phyloP scores from a whole-genome alignment of 164 flowering plant genomes.

The Euptelea pleiosperma region DNA sequence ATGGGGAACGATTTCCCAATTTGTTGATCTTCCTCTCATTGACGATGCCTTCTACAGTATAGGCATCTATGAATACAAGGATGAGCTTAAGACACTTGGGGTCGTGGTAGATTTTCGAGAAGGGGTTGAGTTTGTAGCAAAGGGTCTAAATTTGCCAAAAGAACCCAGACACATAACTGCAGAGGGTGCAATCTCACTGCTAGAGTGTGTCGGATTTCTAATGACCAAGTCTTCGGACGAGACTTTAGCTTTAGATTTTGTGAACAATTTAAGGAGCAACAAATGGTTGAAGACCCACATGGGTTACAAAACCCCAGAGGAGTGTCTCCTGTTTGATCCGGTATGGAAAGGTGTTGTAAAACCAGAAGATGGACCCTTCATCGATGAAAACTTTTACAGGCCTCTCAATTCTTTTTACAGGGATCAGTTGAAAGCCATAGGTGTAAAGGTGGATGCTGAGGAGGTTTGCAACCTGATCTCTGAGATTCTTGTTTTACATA shows the following conservation, averaged over 20 bases:
- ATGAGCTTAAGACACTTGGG: conserved; percentile 26
- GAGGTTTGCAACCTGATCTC: conserved; percentile 8
- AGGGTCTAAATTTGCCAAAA: conserved; percentile 14
- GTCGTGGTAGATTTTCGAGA: conserved; percentile 17
- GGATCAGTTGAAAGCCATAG: conserved; percentile 12
- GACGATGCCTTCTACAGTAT: conserved; percentile 21
- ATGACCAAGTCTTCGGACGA: not conserved
- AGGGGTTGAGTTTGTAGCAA: conserved; percentile 22
- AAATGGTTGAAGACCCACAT: conserved; percentile 21
- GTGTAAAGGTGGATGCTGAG: conserved; percentile 11
- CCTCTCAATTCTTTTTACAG: not conserved
- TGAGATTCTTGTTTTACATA: not conserved
- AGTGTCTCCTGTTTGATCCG: conserved; percentile 18
- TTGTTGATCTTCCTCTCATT: conserved; percentile 27
- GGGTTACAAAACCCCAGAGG: conserved; percentile 19
- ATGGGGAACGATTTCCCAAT: conserved; percentile 22
- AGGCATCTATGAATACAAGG: conserved; percentile 13
- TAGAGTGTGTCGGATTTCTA: conserved; percentile 14
- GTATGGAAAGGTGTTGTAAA: conserved; percentile 12
- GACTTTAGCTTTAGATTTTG: not conserved
- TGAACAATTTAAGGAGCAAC: conserved; percentile 3
- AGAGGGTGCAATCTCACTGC: conserved; percentile 8
- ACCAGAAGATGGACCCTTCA: conserved; percentile 17
- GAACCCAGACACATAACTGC: conserved; percentile 12
- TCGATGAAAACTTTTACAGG: conserved; percentile 19